Evolutionary conservation across 2,329 filamentous ascomycete genomes (phyloP), one percentile per base, ranked within the genome.

Genomic region (Phyllosticta ampelicida): DNA sequence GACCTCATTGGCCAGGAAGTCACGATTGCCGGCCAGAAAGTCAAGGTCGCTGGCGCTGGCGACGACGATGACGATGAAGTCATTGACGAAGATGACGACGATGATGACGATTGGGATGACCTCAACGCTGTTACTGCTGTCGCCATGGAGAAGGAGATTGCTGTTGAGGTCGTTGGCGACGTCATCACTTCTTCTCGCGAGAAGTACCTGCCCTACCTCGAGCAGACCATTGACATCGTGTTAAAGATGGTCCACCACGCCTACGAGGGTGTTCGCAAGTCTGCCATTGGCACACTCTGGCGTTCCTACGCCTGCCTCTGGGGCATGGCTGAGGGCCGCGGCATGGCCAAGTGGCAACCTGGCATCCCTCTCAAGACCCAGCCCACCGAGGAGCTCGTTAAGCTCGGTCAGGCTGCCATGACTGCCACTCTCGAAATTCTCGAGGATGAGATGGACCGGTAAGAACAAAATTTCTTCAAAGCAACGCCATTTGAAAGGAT

Each of bases 101-200:
- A 90, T 44, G 87, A 92, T 50, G 89, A 90, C 60, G 89, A 90
- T 61, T 90, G 89, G 82, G 87, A 90, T 65, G 88, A 90, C 65
- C 79, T 95, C 53, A 86, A 84, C 60, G 89, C 89, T 54, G 88
- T 95, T 62, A 95, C 90, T 23, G 90, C 90, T 56, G 83, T 96
- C 58, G 90, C 92, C 21, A 83, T 96, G 66, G 94, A 97, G 80
- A 96, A 97, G 76, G 94, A 99, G 75, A 95, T 97, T 66, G 92
- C 94, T 44, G 84, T 96, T 51, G 94, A 99, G 73, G 91, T 96
- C 5, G 82, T 96, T 36, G 94, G 91, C 63, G 94, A 99, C 69
- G 84, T 99, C 62, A 86, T 97, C 67, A 86, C 88, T 52, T 86
- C 95, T 77, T 89, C 89, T 53, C 90, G 89, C 72, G 82, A 83